phyloP scores from a whole-genome alignment of 2,329 filamentous ascomycete species.

The Incumbomyces lentus region DNA sequence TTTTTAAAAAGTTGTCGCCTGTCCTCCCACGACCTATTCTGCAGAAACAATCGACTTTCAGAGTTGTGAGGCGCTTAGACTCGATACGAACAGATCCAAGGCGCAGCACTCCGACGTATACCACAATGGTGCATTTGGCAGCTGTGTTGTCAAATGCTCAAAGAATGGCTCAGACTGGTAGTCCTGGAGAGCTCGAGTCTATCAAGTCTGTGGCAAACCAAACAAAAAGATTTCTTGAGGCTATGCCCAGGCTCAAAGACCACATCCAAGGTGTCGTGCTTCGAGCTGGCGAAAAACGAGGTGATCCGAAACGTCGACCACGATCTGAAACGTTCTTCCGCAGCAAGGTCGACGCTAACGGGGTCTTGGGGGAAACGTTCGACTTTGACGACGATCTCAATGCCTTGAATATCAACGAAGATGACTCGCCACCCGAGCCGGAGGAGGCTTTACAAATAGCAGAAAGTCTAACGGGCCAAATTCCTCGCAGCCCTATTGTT shows the following conservation, averaged over 20 bases:
- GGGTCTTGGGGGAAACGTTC: slow-evolving; percentile 13
- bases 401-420: neutral
- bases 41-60: neutral
- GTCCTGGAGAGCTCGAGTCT: slow-evolving; percentile 23
- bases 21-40: slow-evolving; percentile 24
- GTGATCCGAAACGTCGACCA: slow-evolving; percentile 16
- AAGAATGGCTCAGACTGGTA: slow-evolving; percentile 26
- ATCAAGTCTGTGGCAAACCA: slow-evolving; percentile 26
- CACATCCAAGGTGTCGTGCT: slow-evolving; percentile 33
- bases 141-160: slow-evolving; percentile 30
- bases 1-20: slow-evolving; percentile 16
- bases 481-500: slow-evolving; percentile 2
- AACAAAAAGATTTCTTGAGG: slow-evolving; percentile 28
- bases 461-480: slow-evolving; percentile 2
- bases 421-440: neutral
- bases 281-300: slow-evolving; percentile 23
- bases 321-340: neutral
- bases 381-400: slow-evolving; percentile 10
- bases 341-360: slow-evolving; percentile 6
- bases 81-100: slow-evolving; percentile 22
- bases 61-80: neutral
- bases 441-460: neutral
- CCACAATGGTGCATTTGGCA: slow-evolving; percentile 34
- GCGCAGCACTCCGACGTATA: slow-evolving; percentile 35
- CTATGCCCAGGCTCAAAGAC: slow-evolving; percentile 31